These are phyloP conservation scores for Ogataea corticis DNA, from an alignment of 805 yeast genomes.

Conservation along the genomic window DNA sequence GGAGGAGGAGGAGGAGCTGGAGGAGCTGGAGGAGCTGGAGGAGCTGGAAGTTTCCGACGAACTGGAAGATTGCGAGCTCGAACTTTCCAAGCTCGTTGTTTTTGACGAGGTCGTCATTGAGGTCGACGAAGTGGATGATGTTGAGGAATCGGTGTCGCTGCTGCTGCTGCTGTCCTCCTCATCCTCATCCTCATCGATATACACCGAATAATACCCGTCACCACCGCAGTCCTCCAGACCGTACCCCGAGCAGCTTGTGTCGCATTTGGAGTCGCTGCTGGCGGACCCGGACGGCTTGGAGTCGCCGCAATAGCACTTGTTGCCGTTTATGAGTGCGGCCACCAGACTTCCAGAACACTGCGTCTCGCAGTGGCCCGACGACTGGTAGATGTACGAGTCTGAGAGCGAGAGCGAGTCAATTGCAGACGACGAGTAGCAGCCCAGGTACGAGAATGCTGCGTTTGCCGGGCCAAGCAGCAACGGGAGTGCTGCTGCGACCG, in stretches of 20 bases:
- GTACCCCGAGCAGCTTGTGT: constrained; percentile 58
- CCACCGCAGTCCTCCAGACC: constrained; percentile 65
- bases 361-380: constrained; percentile 58
- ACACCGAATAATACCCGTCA: constrained; percentile 49
- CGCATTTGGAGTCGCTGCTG: constrained; percentile 41
- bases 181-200: constrained; percentile 30
- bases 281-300: constrained; percentile 33
- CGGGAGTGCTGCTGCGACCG: not conserved
- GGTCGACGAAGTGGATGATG: constrained; percentile 20
- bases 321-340: constrained; percentile 54
- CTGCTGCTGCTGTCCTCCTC: constrained; percentile 2
- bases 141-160: constrained; percentile 2
- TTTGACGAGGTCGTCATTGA: constrained; percentile 7
- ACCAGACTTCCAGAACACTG: constrained; percentile 49
- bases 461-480: not conserved
- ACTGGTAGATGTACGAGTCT: constrained; percentile 58
- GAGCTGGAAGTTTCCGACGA: constrained; percentile 18
- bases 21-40: constrained; percentile 4
- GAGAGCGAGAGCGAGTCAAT: constrained; percentile 35
- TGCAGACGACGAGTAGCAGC: constrained; percentile 31
- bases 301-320: constrained; percentile 68
- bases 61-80: constrained; percentile 6
- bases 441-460: constrained; percentile 25
- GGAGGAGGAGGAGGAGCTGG: constrained; percentile 22
- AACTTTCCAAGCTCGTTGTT: too few relatives aligned